A percentile compares a stretch with the other conserved stretches of the same genome.
phyloP scores from a whole-genome alignment of 129 eudicot species.

The Logfia minima region DNA sequence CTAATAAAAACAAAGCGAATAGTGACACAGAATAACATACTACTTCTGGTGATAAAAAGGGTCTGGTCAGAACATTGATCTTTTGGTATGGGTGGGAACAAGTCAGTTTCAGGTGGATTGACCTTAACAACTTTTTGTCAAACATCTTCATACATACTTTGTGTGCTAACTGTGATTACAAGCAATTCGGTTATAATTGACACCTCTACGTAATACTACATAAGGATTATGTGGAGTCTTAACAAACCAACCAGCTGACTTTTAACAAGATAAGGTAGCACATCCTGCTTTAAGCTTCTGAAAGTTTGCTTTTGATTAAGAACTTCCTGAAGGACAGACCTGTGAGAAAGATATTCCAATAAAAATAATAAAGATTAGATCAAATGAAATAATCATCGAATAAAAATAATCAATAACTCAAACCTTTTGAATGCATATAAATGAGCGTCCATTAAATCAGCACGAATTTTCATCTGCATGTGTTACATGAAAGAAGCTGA shows the following conservation, averaged over 20 bases:
- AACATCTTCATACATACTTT: neutral
- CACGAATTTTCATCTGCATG: slow-evolving; percentile 83
- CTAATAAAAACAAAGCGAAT: neutral
- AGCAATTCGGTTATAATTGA: neutral
- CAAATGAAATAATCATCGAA: slow-evolving; percentile 4
- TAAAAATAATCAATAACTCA: slow-evolving; percentile 30
- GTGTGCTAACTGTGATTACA: neutral
- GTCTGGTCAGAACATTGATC: neutral
- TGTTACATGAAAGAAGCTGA: slow-evolving; percentile 7
- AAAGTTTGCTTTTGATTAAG: slow-evolving; percentile 68
- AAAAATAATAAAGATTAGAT: neutral
- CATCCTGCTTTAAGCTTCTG: slow-evolving; percentile 84
- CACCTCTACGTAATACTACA: neutral
- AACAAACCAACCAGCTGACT: slow-evolving; percentile 79
- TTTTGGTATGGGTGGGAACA: neutral
- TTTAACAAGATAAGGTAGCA: slow-evolving; percentile 82
- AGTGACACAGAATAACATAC: neutral
- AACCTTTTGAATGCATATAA: slow-evolving; percentile 97
- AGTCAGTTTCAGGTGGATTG: neutral
- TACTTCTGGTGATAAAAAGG: neutral
- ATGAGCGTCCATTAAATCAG: slow-evolving; percentile 97
- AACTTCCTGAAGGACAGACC: slow-evolving; percentile 87
- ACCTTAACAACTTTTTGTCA: neutral
- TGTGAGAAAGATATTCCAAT: slow-evolving; percentile 25
- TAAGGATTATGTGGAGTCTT: slow-evolving; percentile 5